These are phyloP conservation scores for Suhomyces canberraensis DNA, from an alignment of 805 yeast species.

Conservation along the genomic window DNA sequence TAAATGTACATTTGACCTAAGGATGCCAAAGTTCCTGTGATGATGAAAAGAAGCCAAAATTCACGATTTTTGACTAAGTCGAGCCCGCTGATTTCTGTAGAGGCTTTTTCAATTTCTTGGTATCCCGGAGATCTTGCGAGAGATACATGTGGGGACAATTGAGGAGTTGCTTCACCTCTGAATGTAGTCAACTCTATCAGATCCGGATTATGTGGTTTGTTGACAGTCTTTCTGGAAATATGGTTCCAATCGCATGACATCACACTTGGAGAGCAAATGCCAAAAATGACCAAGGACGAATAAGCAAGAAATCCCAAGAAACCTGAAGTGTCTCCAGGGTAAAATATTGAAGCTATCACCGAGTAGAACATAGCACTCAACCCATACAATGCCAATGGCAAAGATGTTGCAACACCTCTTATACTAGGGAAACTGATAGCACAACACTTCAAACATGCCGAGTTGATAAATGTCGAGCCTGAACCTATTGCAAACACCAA, in stretches of 20 bases:
- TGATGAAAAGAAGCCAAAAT: constrained; percentile 39
- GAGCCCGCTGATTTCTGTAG: constrained; percentile 12
- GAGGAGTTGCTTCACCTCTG: constrained; percentile 7
- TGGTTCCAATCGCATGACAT: constrained; percentile 38
- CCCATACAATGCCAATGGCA: constrained; percentile 74
- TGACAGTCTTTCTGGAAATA: constrained; percentile 3
- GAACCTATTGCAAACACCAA: constrained; percentile 57
- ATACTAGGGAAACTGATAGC: constrained; percentile 64
- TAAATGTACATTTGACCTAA: constrained; percentile 48
- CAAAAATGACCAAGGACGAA: constrained; percentile 39
- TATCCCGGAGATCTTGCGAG: constrained; percentile 6
- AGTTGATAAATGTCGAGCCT: constrained; percentile 66
- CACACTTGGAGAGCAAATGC: constrained; percentile 47
- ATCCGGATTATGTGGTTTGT: neutral
- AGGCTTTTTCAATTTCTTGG: neutral
- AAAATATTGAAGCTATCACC: constrained; percentile 48
- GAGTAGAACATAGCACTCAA: constrained; percentile 70
- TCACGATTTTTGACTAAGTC: constrained; percentile 19
- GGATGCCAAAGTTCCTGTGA: constrained; percentile 40
- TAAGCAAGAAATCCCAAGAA: constrained; percentile 48
- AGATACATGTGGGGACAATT: constrained; percentile 5
- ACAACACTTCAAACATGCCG: constrained; percentile 69
- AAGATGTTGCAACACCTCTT: constrained; percentile 71
- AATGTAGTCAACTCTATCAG: constrained; percentile 7
- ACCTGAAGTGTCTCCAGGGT: constrained; percentile 55